Evolutionary conservation across 768 basidiomycete genomes (phyloP).

Genomic region (Pulveroboletus sp.): DNA sequence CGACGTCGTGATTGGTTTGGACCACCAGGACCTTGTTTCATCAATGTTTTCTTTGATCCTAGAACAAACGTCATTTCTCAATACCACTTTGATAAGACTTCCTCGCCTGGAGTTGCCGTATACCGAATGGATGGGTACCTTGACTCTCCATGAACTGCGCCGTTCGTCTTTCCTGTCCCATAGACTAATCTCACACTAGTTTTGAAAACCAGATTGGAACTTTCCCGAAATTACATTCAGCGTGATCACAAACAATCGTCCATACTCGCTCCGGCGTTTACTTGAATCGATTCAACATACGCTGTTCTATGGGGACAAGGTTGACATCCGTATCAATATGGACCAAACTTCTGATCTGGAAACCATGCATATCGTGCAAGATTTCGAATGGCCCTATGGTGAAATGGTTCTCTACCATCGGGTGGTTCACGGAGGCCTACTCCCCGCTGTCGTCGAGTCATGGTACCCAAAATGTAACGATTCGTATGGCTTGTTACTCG

Average conservation of each 20-base stretch:
- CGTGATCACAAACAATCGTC: slow-evolving; percentile 75
- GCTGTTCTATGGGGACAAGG: slow-evolving; percentile 62
- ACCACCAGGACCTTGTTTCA: slow-evolving; percentile 27
- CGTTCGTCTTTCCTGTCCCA: slow-evolving; percentile 14
- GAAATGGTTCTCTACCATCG: slow-evolving; percentile 60
- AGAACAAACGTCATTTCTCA: slow-evolving; percentile 18
- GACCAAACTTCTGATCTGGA: slow-evolving; percentile 67
- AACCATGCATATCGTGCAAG: slow-evolving; percentile 49
- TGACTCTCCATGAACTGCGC: slow-evolving; percentile 47
- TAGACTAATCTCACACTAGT: slow-evolving; percentile 1
- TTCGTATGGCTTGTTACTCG: slow-evolving; percentile 73
- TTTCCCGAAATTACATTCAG: slow-evolving; percentile 61
- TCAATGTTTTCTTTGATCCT: slow-evolving; percentile 18
- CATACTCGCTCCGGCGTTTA: slow-evolving; percentile 64
- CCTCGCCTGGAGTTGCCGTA: slow-evolving; percentile 46
- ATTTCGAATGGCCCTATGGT: slow-evolving; percentile 59
- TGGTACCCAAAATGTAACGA: slow-evolving; percentile 79
- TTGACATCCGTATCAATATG: slow-evolving; percentile 65
- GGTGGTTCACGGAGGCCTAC: slow-evolving; percentile 71
- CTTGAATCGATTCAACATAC: slow-evolving; percentile 54
- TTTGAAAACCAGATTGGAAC: slow-evolving; percentile 62
- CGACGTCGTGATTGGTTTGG: slow-evolving; percentile 34
- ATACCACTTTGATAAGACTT: slow-evolving; percentile 39
- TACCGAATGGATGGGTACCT: slow-evolving; percentile 57
- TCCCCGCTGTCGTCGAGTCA: slow-evolving; percentile 81